Percentiles rank a stretch among this genome's conserved stretches.
Conservation (phyloP, 2,329 filamentous ascomycete species). For the Alternaria atra region DNA sequence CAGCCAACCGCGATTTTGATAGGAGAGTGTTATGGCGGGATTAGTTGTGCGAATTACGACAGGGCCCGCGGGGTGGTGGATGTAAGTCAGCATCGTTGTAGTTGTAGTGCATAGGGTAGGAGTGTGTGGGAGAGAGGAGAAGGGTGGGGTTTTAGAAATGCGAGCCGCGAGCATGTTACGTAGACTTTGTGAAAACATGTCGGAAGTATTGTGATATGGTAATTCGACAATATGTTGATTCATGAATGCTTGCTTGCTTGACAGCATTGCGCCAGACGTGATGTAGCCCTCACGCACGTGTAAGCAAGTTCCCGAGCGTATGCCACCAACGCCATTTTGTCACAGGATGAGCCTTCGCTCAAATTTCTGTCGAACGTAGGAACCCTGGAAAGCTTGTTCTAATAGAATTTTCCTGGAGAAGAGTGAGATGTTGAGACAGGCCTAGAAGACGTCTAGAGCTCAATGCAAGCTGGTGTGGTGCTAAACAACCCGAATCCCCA, state of each 20-base stretch:
- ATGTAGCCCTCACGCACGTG: not conserved
- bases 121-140: not conserved
- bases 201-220: too few relatives aligned
- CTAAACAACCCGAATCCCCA: not conserved
- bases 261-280: not conserved
- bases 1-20: constrained; percentile 12
- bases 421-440: not conserved
- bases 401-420: not conserved
- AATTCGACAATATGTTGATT: too few relatives aligned
- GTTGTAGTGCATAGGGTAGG: not conserved
- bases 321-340: not conserved
- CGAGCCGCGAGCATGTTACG: not conserved
- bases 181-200: not conserved
- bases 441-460: not conserved
- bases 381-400: not conserved
- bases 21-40: constrained; percentile 1
- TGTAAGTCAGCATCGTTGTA: constrained; percentile 10
- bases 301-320: not conserved
- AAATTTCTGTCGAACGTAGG: not conserved
- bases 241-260: not conserved
- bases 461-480: not conserved
- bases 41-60: constrained; percentile 11
- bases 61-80: constrained; percentile 16
- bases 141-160: not conserved
- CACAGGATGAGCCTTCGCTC: not conserved